Conservation (phyloP, 768 basidiomycete genomes). For the Fomitopsis serialis region DNA sequence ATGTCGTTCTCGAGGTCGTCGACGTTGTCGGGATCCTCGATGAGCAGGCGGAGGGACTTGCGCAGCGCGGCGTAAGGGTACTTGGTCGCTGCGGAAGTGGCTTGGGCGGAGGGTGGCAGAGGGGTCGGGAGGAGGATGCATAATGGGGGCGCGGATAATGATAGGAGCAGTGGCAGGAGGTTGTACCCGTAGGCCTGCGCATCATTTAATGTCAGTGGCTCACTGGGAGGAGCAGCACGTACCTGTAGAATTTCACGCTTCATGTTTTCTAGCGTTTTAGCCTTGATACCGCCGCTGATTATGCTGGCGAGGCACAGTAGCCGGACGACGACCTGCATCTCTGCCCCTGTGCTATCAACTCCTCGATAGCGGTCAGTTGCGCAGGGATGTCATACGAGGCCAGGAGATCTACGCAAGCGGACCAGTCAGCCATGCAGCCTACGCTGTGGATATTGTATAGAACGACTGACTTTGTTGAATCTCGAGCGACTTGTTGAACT, state of each 20-base stretch:
- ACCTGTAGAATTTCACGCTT: constrained; percentile 91
- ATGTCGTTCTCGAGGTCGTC: constrained; percentile 91
- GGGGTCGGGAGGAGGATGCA: constrained; percentile 63
- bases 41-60: constrained; percentile 85
- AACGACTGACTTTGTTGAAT: constrained; percentile 82
- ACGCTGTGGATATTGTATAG: neutral
- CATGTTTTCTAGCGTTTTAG: constrained; percentile 78
- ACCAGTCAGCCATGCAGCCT: neutral
- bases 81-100: constrained; percentile 41
- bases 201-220: constrained; percentile 24
- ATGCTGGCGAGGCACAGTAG: constrained; percentile 85
- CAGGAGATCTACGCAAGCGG: constrained; percentile 64
- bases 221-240: neutral
- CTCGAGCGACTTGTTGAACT: constrained; percentile 89
- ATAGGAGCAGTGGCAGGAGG: constrained; percentile 61
- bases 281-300: constrained; percentile 80
- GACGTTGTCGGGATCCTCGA: constrained; percentile 78
- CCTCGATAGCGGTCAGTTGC: constrained; percentile 86
- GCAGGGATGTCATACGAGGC: constrained; percentile 81
- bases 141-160: constrained; percentile 62
- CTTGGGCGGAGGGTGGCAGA: constrained; percentile 45
- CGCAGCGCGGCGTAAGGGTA: constrained; percentile 70
- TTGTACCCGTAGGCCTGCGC: constrained; percentile 71
- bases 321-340: constrained; percentile 73
- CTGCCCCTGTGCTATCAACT: constrained; percentile 85